These are phyloP conservation scores for Citrus maxima DNA, from an alignment of 345 rosid species.

Conservation along the genomic window DNA sequence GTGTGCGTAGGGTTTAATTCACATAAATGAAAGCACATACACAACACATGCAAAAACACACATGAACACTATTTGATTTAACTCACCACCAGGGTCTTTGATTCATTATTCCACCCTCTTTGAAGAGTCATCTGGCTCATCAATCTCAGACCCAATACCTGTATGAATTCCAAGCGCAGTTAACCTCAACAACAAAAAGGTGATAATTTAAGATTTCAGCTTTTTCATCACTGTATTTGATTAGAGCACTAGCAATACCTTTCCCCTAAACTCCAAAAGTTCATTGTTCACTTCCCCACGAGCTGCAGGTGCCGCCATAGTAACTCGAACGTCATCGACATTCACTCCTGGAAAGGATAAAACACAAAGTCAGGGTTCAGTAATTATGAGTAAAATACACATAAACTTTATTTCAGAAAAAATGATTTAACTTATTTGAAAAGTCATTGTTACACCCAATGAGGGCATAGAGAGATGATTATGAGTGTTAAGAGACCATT, in stretches of 20 bases:
- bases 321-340: constrained; percentile 94
- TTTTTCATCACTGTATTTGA: background rate
- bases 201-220: background rate
- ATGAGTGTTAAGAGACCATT: background rate
- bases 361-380: background rate
- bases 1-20: background rate
- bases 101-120: constrained; percentile 98
- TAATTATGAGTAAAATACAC: background rate
- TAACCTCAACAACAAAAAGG: constrained; percentile 7
- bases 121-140: constrained; percentile 90
- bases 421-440: background rate
- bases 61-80: background rate
- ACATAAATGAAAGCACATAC: background rate
- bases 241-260: constrained; percentile 35
- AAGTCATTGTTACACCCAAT: background rate
- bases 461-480: background rate
- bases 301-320: constrained; percentile 91
- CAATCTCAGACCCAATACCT: constrained; percentile 83
- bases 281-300: constrained; percentile 98
- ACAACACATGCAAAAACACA: background rate
- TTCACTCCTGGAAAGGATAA: constrained; percentile 60
- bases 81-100: constrained; percentile 93
- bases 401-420: background rate
- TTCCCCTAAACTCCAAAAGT: constrained; percentile 95
- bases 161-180: constrained; percentile 13